A percentile compares a stretch with the other conserved stretches of the same genome.
phyloP scores from a whole-genome alignment of 2,329 filamentous ascomycete genomes.

The Pseudocercospora fijiensis region DNA sequence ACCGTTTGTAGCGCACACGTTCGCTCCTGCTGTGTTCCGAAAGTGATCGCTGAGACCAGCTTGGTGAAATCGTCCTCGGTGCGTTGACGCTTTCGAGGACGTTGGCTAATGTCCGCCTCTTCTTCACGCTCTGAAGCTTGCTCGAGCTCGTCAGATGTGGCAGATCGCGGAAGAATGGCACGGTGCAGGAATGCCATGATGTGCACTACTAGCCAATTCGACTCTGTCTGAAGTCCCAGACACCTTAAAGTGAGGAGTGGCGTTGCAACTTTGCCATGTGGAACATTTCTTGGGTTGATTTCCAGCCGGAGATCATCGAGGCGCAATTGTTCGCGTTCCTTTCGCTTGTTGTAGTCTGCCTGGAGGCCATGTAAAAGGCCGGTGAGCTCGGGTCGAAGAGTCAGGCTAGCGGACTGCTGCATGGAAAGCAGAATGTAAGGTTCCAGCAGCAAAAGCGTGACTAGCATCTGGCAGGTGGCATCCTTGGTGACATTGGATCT shows the following conservation, averaged over 20 bases:
- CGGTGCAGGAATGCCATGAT: slow-evolving; percentile 41
- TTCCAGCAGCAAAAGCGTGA: slow-evolving; percentile 63
- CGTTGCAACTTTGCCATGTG: slow-evolving; percentile 16
- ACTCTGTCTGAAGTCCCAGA: slow-evolving; percentile 33
- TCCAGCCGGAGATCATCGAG: slow-evolving; percentile 67
- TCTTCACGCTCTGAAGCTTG: slow-evolving; percentile 19
- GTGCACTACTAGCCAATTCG: slow-evolving; percentile 41
- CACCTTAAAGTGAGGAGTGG: slow-evolving; percentile 33
- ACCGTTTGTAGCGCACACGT: slow-evolving; percentile 56
- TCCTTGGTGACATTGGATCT: slow-evolving; percentile 58
- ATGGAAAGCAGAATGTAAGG: slow-evolving; percentile 42
- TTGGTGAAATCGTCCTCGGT: slow-evolving; percentile 42
- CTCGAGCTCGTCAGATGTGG: not conserved
- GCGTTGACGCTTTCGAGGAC: slow-evolving; percentile 42
- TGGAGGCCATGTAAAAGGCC: slow-evolving; percentile 70
- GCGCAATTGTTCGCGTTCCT: slow-evolving; percentile 70
- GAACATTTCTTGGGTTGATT: slow-evolving; percentile 11
- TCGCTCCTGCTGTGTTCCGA: slow-evolving; percentile 40
- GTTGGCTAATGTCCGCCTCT: slow-evolving; percentile 16
- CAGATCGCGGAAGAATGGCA: slow-evolving; percentile 7
- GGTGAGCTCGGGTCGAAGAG: slow-evolving; percentile 51
- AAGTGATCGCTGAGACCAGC: slow-evolving; percentile 41
- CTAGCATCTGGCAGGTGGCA: slow-evolving; percentile 59
- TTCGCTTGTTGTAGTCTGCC: slow-evolving; percentile 71
- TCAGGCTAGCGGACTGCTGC: slow-evolving; percentile 22